Evolutionary conservation across 441 rosid species (phyloP).

Genomic region (Hura crepitans): DNA sequence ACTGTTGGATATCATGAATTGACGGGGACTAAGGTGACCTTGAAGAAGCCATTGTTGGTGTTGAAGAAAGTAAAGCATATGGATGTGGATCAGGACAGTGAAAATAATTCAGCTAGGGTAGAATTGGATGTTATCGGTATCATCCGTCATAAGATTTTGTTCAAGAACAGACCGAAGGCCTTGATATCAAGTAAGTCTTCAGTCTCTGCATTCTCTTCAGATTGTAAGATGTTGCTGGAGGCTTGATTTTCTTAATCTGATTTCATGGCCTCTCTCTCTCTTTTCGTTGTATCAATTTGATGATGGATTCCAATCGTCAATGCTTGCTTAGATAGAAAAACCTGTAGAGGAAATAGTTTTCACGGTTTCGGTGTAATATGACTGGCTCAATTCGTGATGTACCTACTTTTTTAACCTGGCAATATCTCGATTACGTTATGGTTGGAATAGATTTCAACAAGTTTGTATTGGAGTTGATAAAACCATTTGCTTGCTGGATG

Average conservation of each 20-base stretch:
- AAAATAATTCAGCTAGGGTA: constrained; percentile 24
- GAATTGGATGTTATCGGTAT: constrained; percentile 68
- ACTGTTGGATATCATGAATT: constrained; percentile 83
- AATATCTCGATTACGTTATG: not conserved
- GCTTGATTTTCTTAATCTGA: not conserved
- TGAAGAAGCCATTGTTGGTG: constrained; percentile 79
- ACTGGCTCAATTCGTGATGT: no score
- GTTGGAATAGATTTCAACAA: not conserved
- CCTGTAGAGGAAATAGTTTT: no score
- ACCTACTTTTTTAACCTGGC: not conserved
- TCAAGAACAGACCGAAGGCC: constrained; percentile 77
- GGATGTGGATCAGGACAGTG: constrained; percentile 27
- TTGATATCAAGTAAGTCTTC: constrained; percentile 56
- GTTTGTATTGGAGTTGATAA: no score
- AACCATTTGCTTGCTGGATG: no score
- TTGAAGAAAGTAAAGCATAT: constrained; percentile 51
- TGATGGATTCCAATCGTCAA: no score
- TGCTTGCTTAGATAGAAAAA: no score
- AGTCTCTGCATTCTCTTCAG: not conserved
- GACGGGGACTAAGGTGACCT: constrained; percentile 48
- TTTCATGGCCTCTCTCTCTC: not conserved
- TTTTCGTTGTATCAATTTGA: no score
- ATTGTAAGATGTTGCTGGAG: not conserved
- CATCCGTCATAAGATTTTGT: constrained; percentile 63
- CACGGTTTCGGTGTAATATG: no score